Evolutionary conservation across 331 rosid species (phyloP).

Genomic region (Rhamnella rubrinervis): DNA sequence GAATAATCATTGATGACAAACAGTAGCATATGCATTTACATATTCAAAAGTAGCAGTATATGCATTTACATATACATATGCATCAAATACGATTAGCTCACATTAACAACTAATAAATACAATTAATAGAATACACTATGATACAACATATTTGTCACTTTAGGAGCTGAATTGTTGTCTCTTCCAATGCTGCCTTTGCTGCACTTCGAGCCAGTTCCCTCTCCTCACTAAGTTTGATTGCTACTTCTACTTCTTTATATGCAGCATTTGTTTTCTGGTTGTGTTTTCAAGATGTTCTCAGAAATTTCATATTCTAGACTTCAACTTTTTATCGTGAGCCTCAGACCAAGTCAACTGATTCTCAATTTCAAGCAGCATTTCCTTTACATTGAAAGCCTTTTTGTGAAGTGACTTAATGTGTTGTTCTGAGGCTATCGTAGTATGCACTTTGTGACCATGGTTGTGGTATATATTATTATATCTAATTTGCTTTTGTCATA

Average conservation of each 20-base stretch:
- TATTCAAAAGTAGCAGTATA: too few relatives aligned
- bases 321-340: constrained; percentile 29
- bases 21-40: too few relatives aligned
- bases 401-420: too few relatives aligned
- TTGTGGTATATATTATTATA: constrained; percentile 12
- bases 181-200: constrained; percentile 27
- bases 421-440: constrained; percentile 17
- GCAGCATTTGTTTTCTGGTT: constrained; percentile 11
- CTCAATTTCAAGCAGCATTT: constrained; percentile 27
- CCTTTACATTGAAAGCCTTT: constrained; percentile 34
- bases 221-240: background rate
- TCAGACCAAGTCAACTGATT: constrained; percentile 28
- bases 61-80: too few relatives aligned
- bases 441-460: constrained; percentile 17
- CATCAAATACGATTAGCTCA: too few relatives aligned
- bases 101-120: too few relatives aligned
- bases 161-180: constrained; percentile 8
- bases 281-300: constrained; percentile 17
- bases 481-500: constrained; percentile 29
- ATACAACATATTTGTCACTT: too few relatives aligned
- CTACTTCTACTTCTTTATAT: background rate
- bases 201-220: constrained; percentile 21
- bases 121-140: too few relatives aligned
- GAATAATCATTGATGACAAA: too few relatives aligned
- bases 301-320: constrained; percentile 23